Conservation (phyloP, 164 flowering plant genomes). For the Buxus sempervirens region DNA sequence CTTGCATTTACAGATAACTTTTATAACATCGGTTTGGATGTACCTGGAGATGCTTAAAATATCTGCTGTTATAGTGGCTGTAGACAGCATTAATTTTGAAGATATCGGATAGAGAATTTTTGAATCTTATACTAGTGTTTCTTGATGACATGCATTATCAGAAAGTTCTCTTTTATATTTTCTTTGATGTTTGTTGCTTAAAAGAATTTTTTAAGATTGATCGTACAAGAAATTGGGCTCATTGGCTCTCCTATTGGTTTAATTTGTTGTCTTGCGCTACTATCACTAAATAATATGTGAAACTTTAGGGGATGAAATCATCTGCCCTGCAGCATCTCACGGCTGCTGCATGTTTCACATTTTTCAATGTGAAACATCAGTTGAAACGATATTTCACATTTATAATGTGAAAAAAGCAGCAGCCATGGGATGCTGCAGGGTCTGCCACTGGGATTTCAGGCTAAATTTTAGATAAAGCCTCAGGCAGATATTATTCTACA, state of each 20-base stretch:
- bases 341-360: too few relatives aligned
- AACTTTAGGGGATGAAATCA: too few relatives aligned
- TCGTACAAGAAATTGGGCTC: neutral
- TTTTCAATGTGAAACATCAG: too few relatives aligned
- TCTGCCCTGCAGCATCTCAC: too few relatives aligned
- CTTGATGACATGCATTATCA: neutral
- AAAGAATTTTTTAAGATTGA: too few relatives aligned
- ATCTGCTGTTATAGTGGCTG: neutral
- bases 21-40: neutral
- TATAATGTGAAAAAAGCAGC: too few relatives aligned
- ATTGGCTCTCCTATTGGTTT: neutral
- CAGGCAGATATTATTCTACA: too few relatives aligned
- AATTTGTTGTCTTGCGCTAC: neutral
- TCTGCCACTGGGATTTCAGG: too few relatives aligned
- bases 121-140: neutral
- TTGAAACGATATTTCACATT: too few relatives aligned
- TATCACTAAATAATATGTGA: neutral
- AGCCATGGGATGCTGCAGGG: too few relatives aligned
- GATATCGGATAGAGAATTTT: neutral
- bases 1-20: neutral
- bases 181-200: neutral
- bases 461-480: too few relatives aligned
- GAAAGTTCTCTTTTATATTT: too few relatives aligned
- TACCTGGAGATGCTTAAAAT: neutral
- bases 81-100: neutral